Percentiles rank a stretch among this genome's conserved stretches.
phyloP scores from a whole-genome alignment of 805 yeast genomes.

The Hanseniaspora pseudoguilliermondii region DNA sequence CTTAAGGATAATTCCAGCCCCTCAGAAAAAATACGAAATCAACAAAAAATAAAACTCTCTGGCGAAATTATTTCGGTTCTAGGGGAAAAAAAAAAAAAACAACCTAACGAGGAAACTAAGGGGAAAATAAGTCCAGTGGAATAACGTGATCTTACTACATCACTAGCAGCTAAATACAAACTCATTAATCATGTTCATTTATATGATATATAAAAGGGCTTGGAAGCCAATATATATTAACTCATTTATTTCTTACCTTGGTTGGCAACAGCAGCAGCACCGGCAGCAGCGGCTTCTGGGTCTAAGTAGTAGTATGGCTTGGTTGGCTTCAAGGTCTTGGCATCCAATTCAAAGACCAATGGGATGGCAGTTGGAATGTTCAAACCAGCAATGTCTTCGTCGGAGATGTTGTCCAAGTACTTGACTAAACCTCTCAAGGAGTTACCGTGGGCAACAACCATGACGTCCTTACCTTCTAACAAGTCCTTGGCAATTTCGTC shows the following conservation, averaged over 20 bases:
- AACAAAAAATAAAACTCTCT: too few relatives aligned
- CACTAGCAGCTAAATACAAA: too few relatives aligned
- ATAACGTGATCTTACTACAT: too few relatives aligned
- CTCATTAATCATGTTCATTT: neutral
- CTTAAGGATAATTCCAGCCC: too few relatives aligned
- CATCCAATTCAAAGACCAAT: constrained; percentile 89
- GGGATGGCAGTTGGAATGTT: constrained; percentile 99
- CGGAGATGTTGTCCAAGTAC: constrained; percentile 88
- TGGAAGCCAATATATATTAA: neutral
- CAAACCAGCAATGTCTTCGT: constrained; percentile 80
- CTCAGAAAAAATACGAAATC: too few relatives aligned
- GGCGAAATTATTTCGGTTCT: too few relatives aligned
- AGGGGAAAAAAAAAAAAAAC: too few relatives aligned
- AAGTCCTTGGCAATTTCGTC: constrained; percentile 78
- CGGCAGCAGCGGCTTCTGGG: constrained; percentile 99
- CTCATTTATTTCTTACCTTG: constrained; percentile 65
- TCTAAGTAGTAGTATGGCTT: constrained; percentile 93
- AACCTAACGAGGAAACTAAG: neutral
- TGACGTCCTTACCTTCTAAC: constrained; percentile 75
- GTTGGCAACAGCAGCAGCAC: constrained; percentile 98
- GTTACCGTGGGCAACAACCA: constrained; percentile 96
- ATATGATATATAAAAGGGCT: neutral
- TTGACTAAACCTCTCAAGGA: constrained; percentile 92
- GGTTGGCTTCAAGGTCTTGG: constrained; percentile 60
- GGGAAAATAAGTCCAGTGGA: neutral